Base-by-base conservation (phyloP, 2,329 filamentous ascomycete species). In the Lachnum nothofagi region DNA sequence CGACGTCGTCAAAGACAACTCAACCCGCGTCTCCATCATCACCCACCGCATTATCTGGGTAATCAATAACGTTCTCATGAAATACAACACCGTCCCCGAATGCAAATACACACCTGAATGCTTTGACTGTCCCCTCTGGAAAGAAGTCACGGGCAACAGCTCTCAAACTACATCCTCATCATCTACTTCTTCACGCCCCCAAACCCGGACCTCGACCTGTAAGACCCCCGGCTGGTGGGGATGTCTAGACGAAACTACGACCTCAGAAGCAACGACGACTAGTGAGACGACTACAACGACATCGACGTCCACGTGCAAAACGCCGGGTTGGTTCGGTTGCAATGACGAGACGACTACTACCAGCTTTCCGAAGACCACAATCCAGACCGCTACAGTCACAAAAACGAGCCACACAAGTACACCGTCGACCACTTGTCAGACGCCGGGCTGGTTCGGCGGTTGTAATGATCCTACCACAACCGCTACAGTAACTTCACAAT, bases 11-110 rank as follows among this genome's bases (percentile, higher is more conserved):
- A 82, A 78, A 27, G 90, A 96, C 65, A 85, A 91, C 63, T 90
- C 90, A 8, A 97, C 93, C 88, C 82, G 93, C 27, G 87, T 95
- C 4, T 90, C 88, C 12, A 84, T 95, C 46, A 87, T 88, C 25
- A 95, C 89, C 3, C 93, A 98, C 71, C 88, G 88, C 65, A 97
- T 98, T 59, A 80, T 83, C 51, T 82, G 80, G 24, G 91, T 96
- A 39, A 96, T 98, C 62, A 79, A 83, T 49, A 88, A 95, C 65
- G 88, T 98, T 3, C 78, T 97, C 53, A 77, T 85, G 61, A 83
- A 83, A 59, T 97, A 97, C 62, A 86, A 94, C 54, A 72, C 75
- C 3, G 88, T 94, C 0, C 86, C 93, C 0, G 72, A 79, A 56
- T 97, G 93, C 68, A 78, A 78, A 46, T 75, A 78, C 24, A 91